Base-by-base conservation (phyloP, 352 stramenopile species). In the Blastocystis sp. region DNA sequence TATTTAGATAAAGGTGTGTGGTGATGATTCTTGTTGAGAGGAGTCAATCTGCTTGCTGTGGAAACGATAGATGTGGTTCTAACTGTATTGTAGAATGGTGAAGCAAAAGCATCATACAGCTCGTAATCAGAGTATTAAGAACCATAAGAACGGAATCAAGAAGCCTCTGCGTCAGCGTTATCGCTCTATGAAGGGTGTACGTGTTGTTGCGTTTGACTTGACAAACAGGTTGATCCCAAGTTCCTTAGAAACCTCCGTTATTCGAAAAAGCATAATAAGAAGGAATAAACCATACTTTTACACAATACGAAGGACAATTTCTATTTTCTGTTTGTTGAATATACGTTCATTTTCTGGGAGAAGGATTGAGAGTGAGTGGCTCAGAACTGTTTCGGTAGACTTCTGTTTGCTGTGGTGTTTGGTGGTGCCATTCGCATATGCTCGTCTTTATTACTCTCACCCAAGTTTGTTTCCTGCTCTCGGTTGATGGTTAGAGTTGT, bases 201-300 rank as follows among this genome's bases (percentile, higher is more conserved):
- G 93, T 9, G 37, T n/a, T 73, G 26, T 68, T 24, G 24, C 0
- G 39, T 20, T 11, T 7, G 30, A 37, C 11, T 55, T 26, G 26
- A 18, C n/a, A n/a, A n/a, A 6, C 91, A 95, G 93, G 91, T 95
- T 47, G 94, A 96, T 93, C 94, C 94, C 66, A 96, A 96, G 92
- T 96, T 96, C 93, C 91, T 96, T 92, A 92, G 94, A 90, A 96
- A 96, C 92, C 93, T 95, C 91, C 93, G 94, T 92, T 96, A 93
- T 92, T 93, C 93, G 87, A 96, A 96, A 93, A 96, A 95, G 93
- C 94, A 94, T 92, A 94, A 96, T 92, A 95, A 95, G 92, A 95
- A 95, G 93, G 78, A 89, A 89, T 89, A 89, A 89, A 53, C 73
- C 73, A 89, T 55, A 64, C 78, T 89, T 89, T 89, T 43, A 89